Evolutionary conservation across 768 basidiomycete species (phyloP), one percentile per base, ranked within the genome.

Genomic region (Termitomyces sp.): DNA sequence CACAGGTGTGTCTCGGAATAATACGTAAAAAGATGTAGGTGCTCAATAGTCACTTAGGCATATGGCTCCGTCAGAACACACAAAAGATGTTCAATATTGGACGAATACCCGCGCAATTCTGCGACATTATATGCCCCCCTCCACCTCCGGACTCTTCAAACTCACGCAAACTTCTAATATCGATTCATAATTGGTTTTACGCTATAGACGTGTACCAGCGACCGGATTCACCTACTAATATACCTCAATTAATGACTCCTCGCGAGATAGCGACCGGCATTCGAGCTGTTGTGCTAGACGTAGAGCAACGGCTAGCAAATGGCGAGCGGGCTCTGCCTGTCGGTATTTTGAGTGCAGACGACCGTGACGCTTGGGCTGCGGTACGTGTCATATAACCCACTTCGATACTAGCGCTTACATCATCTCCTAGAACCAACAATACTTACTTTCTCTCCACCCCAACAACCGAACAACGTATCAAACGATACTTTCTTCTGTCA

Each of bases 131-230:
- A 50, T 83, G 84, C 19, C 70, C 77, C 23, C 64, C 70, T 1
- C 79, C 84, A 1, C 62, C 77, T 2, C 60, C 74, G 2, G 67
- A 75, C 23, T 73, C 79, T 9, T 76, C 78, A 21, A 67, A 74
- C 37, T 77, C 86, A 25, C 77, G 77, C 3, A 83, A 83, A 61
- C 71, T 94, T 44, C 73, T 88, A 23, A 73, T 97, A 41, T 79
- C 92, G 69, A 71, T 86, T 5, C 81, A 88, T 60, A 86, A 90
- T 70, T 91, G 85, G 80, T 83, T 84, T 62, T 97, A 97, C 64
- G 75, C 83, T 1, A 73, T 98, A 55, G 81, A 84, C 28, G 86
- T 91, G 0, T 82, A 85, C 62, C 74, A 78, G 23, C 70, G 74
- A 14, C 68, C 68, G 5, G 51, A 62, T 41, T 46, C 70, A 69